Conservation (phyloP, 108 stramenopile species). For the Nitzschia inconspicua region DNA sequence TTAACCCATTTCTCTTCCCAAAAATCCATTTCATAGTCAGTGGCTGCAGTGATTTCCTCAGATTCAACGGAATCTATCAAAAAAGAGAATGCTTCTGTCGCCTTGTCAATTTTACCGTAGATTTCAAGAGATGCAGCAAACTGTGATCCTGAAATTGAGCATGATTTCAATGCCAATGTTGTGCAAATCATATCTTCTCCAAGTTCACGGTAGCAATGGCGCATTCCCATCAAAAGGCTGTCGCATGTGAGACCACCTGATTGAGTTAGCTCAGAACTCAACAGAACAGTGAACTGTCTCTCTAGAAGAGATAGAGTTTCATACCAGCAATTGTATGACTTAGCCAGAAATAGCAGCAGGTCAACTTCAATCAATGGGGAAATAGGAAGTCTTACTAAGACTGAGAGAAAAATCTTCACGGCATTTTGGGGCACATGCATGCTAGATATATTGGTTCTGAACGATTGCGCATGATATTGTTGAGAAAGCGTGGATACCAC, state of each 20-base stretch:
- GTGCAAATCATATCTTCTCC: constrained; percentile 55
- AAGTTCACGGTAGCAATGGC: constrained; percentile 48
- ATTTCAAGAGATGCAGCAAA: constrained; percentile 66
- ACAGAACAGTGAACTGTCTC: constrained; percentile 37
- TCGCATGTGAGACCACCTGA: constrained; percentile 1
- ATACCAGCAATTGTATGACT: constrained; percentile 64
- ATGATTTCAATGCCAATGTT: constrained; percentile 42
- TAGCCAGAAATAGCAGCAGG: constrained; percentile 52
- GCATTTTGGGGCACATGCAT: constrained; percentile 22
- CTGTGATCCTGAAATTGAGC: constrained; percentile 40
- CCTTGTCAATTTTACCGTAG: constrained; percentile 65
- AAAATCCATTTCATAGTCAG: constrained; percentile 73
- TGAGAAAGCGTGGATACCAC: constrained; percentile 66
- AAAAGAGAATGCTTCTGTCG: constrained; percentile 52
- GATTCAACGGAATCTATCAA: constrained; percentile 53
- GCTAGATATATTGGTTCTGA: constrained; percentile 27
- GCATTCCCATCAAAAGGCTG: constrained; percentile 38
- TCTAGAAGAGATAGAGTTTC: constrained; percentile 70
- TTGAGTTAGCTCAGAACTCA: constrained; percentile 3
- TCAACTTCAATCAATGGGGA: constrained; percentile 49
- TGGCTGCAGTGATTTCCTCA: constrained; percentile 19
- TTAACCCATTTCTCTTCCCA: constrained; percentile 93
- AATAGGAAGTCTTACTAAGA: constrained; percentile 45
- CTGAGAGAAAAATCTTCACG: constrained; percentile 52
- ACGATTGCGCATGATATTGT: constrained; percentile 67